Conservation (phyloP, 148 eudicot species). For the Rhododendron kiyosumense region DNA sequence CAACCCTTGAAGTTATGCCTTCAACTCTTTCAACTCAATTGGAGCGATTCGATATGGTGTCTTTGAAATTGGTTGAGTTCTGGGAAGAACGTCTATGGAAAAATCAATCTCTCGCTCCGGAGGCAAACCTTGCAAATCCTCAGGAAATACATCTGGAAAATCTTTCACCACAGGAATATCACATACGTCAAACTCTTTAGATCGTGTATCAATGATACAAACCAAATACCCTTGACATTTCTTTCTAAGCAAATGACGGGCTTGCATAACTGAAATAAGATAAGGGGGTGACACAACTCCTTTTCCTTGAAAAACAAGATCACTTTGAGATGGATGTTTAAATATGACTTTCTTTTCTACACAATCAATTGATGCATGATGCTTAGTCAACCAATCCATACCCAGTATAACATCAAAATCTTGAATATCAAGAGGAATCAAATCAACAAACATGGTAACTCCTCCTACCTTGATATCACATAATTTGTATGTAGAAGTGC, state of each 20-base stretch:
- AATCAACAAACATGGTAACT: background rate
- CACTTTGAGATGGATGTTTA: background rate
- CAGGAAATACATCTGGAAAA: background rate
- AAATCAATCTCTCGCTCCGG: background rate
- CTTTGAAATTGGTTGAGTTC: background rate
- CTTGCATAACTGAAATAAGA: background rate
- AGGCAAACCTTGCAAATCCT: background rate
- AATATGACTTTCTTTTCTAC: background rate
- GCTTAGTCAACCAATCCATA: background rate
- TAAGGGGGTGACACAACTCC: background rate
- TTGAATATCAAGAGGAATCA: background rate
- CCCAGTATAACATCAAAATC: background rate
- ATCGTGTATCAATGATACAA: too few relatives aligned
- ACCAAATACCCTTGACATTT: too few relatives aligned
- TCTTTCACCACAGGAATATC: too few relatives aligned
- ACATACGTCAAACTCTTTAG: too few relatives aligned
- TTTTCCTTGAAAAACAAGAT: background rate
- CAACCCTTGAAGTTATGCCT: background rate
- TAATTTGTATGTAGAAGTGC: background rate
- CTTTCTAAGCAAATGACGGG: too few relatives aligned
- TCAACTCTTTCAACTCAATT: background rate
- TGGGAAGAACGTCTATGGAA: too few relatives aligned
- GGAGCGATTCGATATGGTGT: background rate
- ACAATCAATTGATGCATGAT: background rate
- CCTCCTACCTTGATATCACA: background rate